Percentiles rank a stretch among this genome's conserved stretches.
Conservation (phyloP, 768 basidiomycete species). For the Pulveroboletus sp. region DNA sequence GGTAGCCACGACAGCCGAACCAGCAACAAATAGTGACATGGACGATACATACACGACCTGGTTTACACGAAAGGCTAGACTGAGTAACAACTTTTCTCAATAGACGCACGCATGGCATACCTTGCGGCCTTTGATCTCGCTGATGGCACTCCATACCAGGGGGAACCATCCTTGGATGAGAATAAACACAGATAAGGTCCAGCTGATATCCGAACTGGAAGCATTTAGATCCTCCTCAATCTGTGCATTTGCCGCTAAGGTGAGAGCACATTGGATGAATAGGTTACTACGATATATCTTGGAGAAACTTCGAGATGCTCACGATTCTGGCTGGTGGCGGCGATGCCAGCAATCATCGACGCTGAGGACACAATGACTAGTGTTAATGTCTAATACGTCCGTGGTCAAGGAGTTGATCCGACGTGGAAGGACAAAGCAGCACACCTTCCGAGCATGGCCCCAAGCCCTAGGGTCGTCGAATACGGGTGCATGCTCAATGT, state of each 20-base stretch:
- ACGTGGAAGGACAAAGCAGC: background rate
- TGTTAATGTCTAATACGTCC: slow-evolving; percentile 18
- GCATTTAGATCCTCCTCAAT: slow-evolving; percentile 61
- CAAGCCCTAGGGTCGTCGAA: slow-evolving; percentile 60
- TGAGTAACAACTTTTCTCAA: background rate
- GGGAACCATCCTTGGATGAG: slow-evolving; percentile 66
- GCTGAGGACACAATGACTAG: slow-evolving; percentile 27
- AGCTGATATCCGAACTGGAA: slow-evolving; percentile 57
- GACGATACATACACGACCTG: slow-evolving; percentile 57
- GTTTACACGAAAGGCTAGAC: background rate
- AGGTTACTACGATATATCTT: too few species aligned
- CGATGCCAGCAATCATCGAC: slow-evolving; percentile 26
- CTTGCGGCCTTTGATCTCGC: slow-evolving; percentile 75
- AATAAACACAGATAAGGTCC: slow-evolving; percentile 68
- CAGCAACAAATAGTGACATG: slow-evolving; percentile 49
- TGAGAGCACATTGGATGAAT: too few species aligned
- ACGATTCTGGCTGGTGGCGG: slow-evolving; percentile 29
- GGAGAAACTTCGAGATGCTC: background rate
- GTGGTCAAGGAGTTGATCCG: background rate
- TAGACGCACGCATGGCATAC: slow-evolving; percentile 28
- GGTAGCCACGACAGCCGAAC: slow-evolving; percentile 54
- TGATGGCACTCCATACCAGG: slow-evolving; percentile 63
- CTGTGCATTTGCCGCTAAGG: slow-evolving; percentile 60
- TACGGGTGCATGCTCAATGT: slow-evolving; percentile 41
- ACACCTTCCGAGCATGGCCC: slow-evolving; percentile 53